Evolutionary conservation across 306 rosid species (phyloP), one percentile per base, ranked within the genome.

Genomic region (Rosa persica): DNA sequence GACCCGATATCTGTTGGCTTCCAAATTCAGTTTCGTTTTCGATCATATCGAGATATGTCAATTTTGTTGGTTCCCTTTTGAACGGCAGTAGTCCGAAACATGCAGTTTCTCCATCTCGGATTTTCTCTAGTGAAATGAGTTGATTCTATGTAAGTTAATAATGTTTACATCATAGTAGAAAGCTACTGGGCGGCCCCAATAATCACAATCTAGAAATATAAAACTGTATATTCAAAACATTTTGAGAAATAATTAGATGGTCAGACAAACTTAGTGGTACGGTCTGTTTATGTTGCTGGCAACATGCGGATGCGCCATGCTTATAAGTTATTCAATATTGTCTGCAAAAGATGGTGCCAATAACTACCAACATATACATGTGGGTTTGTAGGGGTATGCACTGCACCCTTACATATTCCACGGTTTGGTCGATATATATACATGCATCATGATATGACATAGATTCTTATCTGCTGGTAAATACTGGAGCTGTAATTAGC

Each of bases 361-460:
- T 13, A 73, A 22, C 52, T 30, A 30, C 68, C 67, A 55, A 57
- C 77, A 74, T 1, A 39, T 27, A 73, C 77, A 73, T 54, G 77
- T 73, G 77, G 23, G 52, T 55, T 73, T 55, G 22, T 8, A 60
- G 16, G 44, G 54, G 19, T 30, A 0, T 62, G 13, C 13, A 38
- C 66, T 5, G 60, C 60, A 16, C 12, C 60, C 25, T 6, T 55
- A 22, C 62, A 49, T 34, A 19, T 11, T 49, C 62, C 42, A 72
- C n/a, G 43, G 43, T 39, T 39, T 6, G 44, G 44, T 42, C 44
- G 10, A 42, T 42, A 42, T 30, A 30, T 30, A 30, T 30, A 30
- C 36, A 30, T 42, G 44, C 44, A 42, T 6, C 44, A 42, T 42
- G 44, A 42, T 42, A 42, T 42, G 44, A 42, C 8, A 42, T 6